Percentiles rank a stretch among this genome's conserved stretches.
phyloP scores from a whole-genome alignment of 129 eudicot genomes.

The Solidago caesia region DNA sequence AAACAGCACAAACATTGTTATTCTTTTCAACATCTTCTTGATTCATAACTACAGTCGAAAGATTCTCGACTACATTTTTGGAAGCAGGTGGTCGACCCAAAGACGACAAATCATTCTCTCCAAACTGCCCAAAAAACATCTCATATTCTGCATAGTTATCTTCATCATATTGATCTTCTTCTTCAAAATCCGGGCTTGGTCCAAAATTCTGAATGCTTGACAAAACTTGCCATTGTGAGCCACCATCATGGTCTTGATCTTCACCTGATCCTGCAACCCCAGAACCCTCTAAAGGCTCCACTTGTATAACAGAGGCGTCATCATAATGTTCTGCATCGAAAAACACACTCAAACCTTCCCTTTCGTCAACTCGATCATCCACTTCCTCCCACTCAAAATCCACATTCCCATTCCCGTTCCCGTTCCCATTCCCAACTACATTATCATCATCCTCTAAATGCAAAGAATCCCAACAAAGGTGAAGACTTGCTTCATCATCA shows the following conservation, averaged over 20 bases:
- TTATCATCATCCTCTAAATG: constrained; percentile 37
- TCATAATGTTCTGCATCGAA: constrained; percentile 46
- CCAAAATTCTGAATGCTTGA: constrained; percentile 41
- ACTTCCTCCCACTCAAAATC: constrained; percentile 80
- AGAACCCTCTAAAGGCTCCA: background rate
- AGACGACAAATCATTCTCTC: constrained; percentile 35
- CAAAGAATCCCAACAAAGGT: constrained; percentile 53
- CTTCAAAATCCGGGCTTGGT: constrained; percentile 31
- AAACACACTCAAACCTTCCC: constrained; percentile 43
- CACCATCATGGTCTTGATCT: constrained; percentile 23
- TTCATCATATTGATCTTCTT: constrained; percentile 39
- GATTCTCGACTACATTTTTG: constrained; percentile 40
- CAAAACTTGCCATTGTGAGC: constrained; percentile 53
- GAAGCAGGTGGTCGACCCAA: constrained; percentile 70
- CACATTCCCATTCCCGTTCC: constrained; percentile 29
- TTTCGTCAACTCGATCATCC: constrained; percentile 41
- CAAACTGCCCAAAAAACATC: constrained; percentile 60
- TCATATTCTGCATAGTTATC: constrained; percentile 45
- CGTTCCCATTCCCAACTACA: background rate
- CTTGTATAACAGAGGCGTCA: constrained; percentile 37
- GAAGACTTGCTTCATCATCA: constrained; percentile 36
- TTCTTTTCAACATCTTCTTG: constrained; percentile 43
- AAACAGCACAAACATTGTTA: constrained; percentile 57
- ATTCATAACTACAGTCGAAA: constrained; percentile 37
- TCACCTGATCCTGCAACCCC: constrained; percentile 20